These are phyloP conservation scores for Phytophthora sojae DNA, from an alignment of 352 stramenopile species.

Conservation along the genomic window DNA sequence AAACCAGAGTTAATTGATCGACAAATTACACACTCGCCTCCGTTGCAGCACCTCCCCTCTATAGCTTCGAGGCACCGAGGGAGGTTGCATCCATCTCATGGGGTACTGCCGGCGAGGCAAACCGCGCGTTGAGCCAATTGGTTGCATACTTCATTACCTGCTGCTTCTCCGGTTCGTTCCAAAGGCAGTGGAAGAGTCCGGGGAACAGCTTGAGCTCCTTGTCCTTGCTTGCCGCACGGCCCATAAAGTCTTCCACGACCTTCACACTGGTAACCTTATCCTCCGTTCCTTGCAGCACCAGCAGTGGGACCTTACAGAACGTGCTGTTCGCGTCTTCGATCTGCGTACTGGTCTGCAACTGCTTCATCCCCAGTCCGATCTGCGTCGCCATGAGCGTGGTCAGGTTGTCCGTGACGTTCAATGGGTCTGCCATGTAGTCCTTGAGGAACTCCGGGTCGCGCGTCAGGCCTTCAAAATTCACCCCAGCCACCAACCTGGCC, in stretches of 20 bases:
- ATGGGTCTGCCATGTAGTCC: conserved; percentile 61
- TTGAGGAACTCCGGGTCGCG: conserved; percentile 51
- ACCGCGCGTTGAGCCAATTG: conserved; percentile 54
- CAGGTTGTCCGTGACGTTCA: conserved; percentile 56
- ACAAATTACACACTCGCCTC: background rate
- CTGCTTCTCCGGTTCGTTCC: conserved; percentile 69
- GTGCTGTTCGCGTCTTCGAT: conserved; percentile 39
- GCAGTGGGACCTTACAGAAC: conserved; percentile 40
- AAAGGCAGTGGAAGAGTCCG: conserved; percentile 62
- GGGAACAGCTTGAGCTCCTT: conserved; percentile 70
- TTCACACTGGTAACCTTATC: conserved; percentile 63
- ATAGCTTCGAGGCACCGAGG: conserved; percentile 33
- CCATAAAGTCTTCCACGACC: conserved; percentile 56
- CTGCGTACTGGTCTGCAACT: conserved; percentile 36
- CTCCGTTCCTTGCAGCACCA: conserved; percentile 54
- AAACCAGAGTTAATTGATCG: background rate
- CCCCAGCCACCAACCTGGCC: conserved; percentile 56
- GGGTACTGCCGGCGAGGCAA: background rate
- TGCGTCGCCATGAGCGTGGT: conserved; percentile 57
- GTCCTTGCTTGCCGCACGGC: conserved; percentile 46
- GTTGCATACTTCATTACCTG: conserved; percentile 49
- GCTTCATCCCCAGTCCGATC: conserved; percentile 43
- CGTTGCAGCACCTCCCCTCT: conserved; percentile 6
- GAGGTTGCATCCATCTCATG: conserved; percentile 3
- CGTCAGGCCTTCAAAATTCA: conserved; percentile 53